Evolutionary conservation across 2,329 filamentous ascomycete genomes (phyloP).

Genomic region (Trichoderma endophyticum): DNA sequence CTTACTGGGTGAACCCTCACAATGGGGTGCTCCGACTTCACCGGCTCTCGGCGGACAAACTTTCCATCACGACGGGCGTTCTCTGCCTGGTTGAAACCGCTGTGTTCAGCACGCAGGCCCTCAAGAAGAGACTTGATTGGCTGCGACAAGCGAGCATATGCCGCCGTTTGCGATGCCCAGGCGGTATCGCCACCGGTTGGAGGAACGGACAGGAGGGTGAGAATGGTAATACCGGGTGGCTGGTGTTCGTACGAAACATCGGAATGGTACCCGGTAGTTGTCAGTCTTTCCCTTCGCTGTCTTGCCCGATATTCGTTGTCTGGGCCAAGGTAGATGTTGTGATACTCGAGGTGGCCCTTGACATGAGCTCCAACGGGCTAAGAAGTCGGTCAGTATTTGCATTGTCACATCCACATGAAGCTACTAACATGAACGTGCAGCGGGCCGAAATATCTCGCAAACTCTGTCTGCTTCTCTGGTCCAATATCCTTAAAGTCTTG

Average conservation of each 20-base stretch:
- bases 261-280: slow-evolving; percentile 43
- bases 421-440: slow-evolving; percentile 5
- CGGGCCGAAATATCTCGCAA: slow-evolving; percentile 10
- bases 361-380: slow-evolving; percentile 15
- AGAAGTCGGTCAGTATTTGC: neutral
- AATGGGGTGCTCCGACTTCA: slow-evolving; percentile 37
- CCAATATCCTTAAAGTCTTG: slow-evolving; percentile 38
- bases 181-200: slow-evolving; percentile 46
- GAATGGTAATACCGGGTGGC: slow-evolving; percentile 48
- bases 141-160: slow-evolving; percentile 44
- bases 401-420: too few species aligned
- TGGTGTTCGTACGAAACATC: slow-evolving; percentile 52
- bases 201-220: slow-evolving; percentile 50
- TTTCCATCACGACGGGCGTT: slow-evolving; percentile 39
- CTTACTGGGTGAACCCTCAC: slow-evolving; percentile 48
- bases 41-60: neutral
- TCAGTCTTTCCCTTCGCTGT: neutral
- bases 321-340: slow-evolving; percentile 14
- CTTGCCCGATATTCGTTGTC: slow-evolving; percentile 10
- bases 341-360: slow-evolving; percentile 10
- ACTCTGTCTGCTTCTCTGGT: slow-evolving; percentile 4
- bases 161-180: slow-evolving; percentile 45
- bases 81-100: slow-evolving; percentile 39
- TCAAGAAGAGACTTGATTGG: slow-evolving; percentile 42
- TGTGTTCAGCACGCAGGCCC: slow-evolving; percentile 44